phyloP scores from a whole-genome alignment of 1,284 basidiomycete species.

The Fomitopsis pinicola region DNA sequence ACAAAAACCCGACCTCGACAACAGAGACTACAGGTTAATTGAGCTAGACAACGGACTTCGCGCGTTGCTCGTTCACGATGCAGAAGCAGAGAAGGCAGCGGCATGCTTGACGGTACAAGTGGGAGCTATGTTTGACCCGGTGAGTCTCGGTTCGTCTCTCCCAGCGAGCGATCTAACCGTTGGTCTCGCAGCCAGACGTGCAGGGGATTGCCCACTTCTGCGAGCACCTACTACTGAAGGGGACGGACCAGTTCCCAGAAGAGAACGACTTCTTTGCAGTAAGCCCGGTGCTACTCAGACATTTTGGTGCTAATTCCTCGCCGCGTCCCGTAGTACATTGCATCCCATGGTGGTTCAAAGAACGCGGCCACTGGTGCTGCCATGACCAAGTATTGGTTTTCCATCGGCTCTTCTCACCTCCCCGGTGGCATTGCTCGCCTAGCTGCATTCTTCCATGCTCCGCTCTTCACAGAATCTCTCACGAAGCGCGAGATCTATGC shows the following conservation, averaged over 20 bases:
- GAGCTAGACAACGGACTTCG: conserved; percentile 58
- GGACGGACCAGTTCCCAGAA: conserved; percentile 41
- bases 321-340: conserved; percentile 38
- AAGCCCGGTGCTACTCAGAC: neutral
- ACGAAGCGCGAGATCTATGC: conserved; percentile 67
- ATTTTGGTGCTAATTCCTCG: neutral
- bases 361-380: conserved; percentile 66
- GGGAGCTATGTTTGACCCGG: conserved; percentile 62
- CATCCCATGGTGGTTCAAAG: conserved; percentile 53
- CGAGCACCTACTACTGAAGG: conserved; percentile 56
- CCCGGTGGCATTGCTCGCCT: conserved; percentile 58
- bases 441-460: conserved; percentile 64
- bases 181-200: conserved; percentile 29
- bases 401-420: conserved; percentile 47
- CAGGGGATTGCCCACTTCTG: conserved; percentile 51
- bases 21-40: conserved; percentile 46
- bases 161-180: neutral
- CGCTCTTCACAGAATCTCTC: conserved; percentile 58
- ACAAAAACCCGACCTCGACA: conserved; percentile 42
- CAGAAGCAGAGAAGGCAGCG: conserved; percentile 59
- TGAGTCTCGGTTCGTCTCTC: conserved; percentile 20
- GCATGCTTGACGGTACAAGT: conserved; percentile 63
- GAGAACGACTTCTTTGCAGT: conserved; percentile 54
- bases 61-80: conserved; percentile 56
- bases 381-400: conserved; percentile 62